Base-by-base conservation (phyloP, 2,329 filamentous ascomycete species). In the Coniochaeta pulveracea region DNA sequence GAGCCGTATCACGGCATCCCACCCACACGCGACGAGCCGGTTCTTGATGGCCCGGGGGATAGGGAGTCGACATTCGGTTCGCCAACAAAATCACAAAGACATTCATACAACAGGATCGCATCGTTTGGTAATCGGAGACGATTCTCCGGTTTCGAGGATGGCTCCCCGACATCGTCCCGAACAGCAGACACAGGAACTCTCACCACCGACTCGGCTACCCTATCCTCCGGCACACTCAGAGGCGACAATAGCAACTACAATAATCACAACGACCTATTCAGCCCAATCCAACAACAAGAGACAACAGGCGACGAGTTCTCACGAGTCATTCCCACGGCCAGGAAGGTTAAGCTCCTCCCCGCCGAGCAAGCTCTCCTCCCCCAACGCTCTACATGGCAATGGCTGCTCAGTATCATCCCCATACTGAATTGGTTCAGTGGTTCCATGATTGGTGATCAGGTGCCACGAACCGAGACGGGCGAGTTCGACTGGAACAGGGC, bases 401-500 rank as follows among this genome's bases (percentile, higher is more conserved):
- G 75, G 33, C 50, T 83, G 14, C 56, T 82, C 35, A 69, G 70
- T 42, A 71, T 69, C 34, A 72, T 85, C 25, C 81, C 81, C 3
- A 66, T 85, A 39, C 57, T 85, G 39, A 72, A 70, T 45, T 85
- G 79, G 75, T 80, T 86, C 49, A 76, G 74, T 28, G 76, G 61
- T 42, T 76, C 62, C 46, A 75, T 88, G 54, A 86, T 89, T 47
- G 83, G 83, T 5, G 76, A 76, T 48, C 70, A 80, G 50, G 75
- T 89, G 24, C 84, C 84, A 6, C 67, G 80, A 26, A 79, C 69
- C 34, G 80, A 85, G 34, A 64, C 69, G 26, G 84, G 83, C 37
- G 76, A 75, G 26, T 88, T 94, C 45, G 88, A 95, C 54, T 82
- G 77, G 64, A 72, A 72, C 26, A 60, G 60, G 28, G 76, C 76